Evolutionary conservation across 495 filamentous ascomycete genomes (phyloP).

Genomic region (Aspergillus sparsus): DNA sequence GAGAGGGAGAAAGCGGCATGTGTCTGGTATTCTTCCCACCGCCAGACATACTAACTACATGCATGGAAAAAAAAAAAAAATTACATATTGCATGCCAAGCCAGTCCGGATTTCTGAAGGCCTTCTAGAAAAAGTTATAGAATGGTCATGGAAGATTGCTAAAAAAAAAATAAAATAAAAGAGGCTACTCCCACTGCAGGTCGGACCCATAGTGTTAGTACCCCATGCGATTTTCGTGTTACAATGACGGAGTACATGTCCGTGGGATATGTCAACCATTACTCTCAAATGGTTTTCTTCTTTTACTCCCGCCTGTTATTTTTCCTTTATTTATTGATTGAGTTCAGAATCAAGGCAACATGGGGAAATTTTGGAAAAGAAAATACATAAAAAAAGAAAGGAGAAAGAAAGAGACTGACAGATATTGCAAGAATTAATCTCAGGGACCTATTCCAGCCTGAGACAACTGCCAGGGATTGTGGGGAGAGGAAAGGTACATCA

Average conservation of each 20-base stretch:
- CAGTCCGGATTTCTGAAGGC: conserved; percentile 32
- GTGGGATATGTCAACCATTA: conserved; percentile 18
- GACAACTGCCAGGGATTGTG: not conserved
- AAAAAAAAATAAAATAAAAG: conserved; percentile 6
- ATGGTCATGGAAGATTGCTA: conserved; percentile 31
- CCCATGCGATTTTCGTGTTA: conserved; percentile 17
- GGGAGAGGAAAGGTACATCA: not conserved
- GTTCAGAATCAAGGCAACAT: not conserved
- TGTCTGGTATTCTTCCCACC: conserved; percentile 20
- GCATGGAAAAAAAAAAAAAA: not conserved
- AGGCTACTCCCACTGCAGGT: conserved; percentile 6
- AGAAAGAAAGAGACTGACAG: too few relatives aligned
- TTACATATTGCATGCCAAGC: conserved; percentile 29
- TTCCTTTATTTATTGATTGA: not conserved
- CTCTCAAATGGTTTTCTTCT: conserved; percentile 5
- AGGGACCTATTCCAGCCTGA: not conserved
- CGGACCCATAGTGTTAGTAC: not conserved
- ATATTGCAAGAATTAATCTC: too few relatives aligned
- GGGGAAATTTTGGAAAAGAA: too few relatives aligned
- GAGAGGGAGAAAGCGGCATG: not conserved
- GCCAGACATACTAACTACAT: conserved; percentile 30
- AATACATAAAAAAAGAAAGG: too few relatives aligned
- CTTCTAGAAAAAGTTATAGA: conserved; percentile 46
- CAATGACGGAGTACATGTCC: conserved; percentile 13
- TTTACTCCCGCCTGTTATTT: not conserved